These are phyloP conservation scores for Linnemannia hyalina DNA, from an alignment of 192 early-diverging fungal species.

Conservation along the genomic window DNA sequence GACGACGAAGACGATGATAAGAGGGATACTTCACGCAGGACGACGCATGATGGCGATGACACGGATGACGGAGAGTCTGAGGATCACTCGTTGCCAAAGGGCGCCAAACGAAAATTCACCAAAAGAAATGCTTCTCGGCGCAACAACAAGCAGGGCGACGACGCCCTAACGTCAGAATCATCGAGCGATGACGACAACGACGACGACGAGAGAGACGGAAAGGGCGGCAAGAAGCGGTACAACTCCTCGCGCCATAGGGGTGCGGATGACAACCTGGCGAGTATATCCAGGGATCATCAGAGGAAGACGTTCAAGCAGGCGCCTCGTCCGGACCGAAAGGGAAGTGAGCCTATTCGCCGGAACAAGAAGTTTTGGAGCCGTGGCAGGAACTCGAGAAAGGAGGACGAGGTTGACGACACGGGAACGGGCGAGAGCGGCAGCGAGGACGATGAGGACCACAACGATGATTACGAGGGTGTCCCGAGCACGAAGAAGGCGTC, in stretches of 20 bases:
- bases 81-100: not conserved
- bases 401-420: slow-evolving; percentile 30
- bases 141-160: not conserved
- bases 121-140: not conserved
- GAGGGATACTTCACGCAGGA: slow-evolving; percentile 13
- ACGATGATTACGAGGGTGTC: not conserved
- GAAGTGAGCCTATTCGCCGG: slow-evolving; percentile 12
- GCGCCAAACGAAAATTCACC: not conserved
- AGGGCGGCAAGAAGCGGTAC: not conserved
- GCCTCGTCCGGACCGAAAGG: not conserved
- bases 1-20: slow-evolving; percentile 30
- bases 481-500: not conserved
- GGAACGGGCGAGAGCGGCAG: slow-evolving; percentile 14
- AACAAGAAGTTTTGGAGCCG: slow-evolving; percentile 36
- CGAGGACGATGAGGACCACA: not conserved
- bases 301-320: not conserved
- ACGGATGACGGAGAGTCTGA: not conserved
- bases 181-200: not conserved
- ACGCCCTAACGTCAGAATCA: not conserved
- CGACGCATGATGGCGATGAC: slow-evolving; percentile 14
- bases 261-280: not conserved
- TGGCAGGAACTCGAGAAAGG: slow-evolving; percentile 40
- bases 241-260: not conserved
- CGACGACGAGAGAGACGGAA: not conserved
- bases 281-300: not conserved